phyloP scores from a whole-genome alignment of 225 moss, liverwort and hornwort genomes.

The Marchantia polymorpha region DNA sequence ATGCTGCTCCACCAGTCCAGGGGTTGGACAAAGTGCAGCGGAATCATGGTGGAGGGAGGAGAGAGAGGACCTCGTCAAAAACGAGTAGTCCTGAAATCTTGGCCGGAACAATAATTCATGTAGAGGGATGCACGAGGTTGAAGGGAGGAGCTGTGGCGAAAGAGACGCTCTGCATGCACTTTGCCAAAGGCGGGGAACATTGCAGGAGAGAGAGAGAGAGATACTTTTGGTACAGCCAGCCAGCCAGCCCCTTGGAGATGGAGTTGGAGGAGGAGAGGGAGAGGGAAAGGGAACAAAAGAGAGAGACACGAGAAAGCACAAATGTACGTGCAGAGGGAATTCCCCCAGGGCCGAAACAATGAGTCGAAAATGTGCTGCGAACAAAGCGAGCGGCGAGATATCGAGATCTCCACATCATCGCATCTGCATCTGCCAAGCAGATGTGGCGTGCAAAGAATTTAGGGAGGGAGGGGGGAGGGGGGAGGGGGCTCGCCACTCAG shows the following conservation, averaged over 20 bases:
- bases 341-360: not conserved
- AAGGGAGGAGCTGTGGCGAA: conserved; percentile 3
- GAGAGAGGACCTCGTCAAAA: not conserved
- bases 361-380: not conserved
- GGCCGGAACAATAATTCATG: not conserved
- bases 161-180: conserved; percentile 1
- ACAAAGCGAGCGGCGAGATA: not conserved
- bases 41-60: not conserved
- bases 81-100: not conserved
- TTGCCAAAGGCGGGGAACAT: not conserved
- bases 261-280: not conserved
- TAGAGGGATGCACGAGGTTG: not conserved
- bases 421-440: not conserved
- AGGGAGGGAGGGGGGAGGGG: no score
- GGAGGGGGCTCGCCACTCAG: not conserved
- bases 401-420: not conserved
- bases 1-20: not conserved
- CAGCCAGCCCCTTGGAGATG: no score
- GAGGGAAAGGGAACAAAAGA: not conserved
- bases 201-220: not conserved
- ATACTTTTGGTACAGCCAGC: no score
- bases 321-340: not conserved
- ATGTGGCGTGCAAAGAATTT: not conserved
- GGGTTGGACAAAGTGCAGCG: not conserved
- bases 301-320: not conserved